Evolutionary conservation across 2,329 filamentous ascomycete genomes (phyloP), one percentile per base, ranked within the genome.

Genomic region (Fusarium sp.): DNA sequence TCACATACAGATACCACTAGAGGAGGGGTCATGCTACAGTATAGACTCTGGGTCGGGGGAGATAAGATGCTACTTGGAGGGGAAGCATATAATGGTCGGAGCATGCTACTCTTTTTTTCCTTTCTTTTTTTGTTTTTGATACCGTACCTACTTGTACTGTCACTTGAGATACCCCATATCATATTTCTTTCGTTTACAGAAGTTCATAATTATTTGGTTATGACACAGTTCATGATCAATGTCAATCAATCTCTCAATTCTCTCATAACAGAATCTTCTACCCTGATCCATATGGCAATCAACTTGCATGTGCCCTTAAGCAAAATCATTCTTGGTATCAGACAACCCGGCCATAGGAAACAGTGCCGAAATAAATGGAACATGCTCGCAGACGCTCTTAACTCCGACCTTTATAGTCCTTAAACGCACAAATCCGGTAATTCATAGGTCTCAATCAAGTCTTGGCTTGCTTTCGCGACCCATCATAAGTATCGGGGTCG

Each of bases 401-500:
- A 61, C 61, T 25, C 61, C 58, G 31, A 9, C 15, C 15, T 15
- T 5, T 41, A 27, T 45, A 25, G 14, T 11, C 8, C 47, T 21
- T 29, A 2, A 43, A 31, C 25, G 3, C 25, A 25, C 10, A 25
- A 25, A 25, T 25, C 25, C n/a, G n/a, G n/a, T n/a, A 25, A 25
- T 25, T 8, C 25, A 8, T 25, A 25, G 25, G 29, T 31, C 29
- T 14, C 29, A 31, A 11, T 31, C 6, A 31, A 31, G 29, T 4
- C 29, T 31, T 31, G 13, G 13, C 11, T 3, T 41, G 1, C n/a
- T 63, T 74, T 27, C 63, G 62, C 1, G 7, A 21, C 3, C 25
- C 47, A 8, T 71, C 51, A 27, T 75, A 76, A 0, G 78, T 80
- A 0, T 83, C 80, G 0, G 79, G 80, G 23, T 87, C 87, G 37